Conservation (phyloP, 192 early-diverging fungal genomes). For the Entomortierella lignicola region DNA sequence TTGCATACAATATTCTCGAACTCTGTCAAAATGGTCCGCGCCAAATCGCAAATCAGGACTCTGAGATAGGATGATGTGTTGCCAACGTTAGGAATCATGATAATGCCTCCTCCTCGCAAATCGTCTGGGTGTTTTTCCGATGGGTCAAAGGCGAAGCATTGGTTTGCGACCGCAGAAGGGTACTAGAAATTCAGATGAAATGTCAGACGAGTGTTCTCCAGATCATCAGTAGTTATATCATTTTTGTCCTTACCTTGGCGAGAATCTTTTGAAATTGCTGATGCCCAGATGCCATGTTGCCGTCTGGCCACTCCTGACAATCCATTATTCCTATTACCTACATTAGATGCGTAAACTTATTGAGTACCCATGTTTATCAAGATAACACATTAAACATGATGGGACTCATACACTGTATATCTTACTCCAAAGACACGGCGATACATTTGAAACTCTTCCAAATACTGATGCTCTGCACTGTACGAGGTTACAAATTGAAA, state of each 20-base stretch:
- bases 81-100: slow-evolving; percentile 85
- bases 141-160: slow-evolving; percentile 89
- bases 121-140: slow-evolving; percentile 78
- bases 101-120: slow-evolving; percentile 70
- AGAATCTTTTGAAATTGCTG: slow-evolving; percentile 69
- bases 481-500: slow-evolving; percentile 80
- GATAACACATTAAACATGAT: too few relatives aligned
- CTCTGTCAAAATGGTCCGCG: slow-evolving; percentile 75
- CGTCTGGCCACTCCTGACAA: slow-evolving; percentile 73
- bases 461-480: slow-evolving; percentile 72
- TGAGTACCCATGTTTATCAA: neutral
- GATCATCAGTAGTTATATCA: neutral
- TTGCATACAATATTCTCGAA: slow-evolving; percentile 71
- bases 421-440: slow-evolving; percentile 79
- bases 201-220: neutral
- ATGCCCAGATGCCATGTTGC: slow-evolving; percentile 68
- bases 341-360: neutral
- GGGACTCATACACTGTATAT: too few relatives aligned
- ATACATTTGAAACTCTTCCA: slow-evolving; percentile 82
- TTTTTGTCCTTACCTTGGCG: slow-evolving; percentile 62
- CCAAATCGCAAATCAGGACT: slow-evolving; percentile 83
- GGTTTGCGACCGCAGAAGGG: slow-evolving; percentile 72
- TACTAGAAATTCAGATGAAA: slow-evolving; percentile 61
- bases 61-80: slow-evolving; percentile 80
- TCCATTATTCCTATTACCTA: slow-evolving; percentile 88